Base-by-base conservation (phyloP, 805 yeast genomes). In the Ogataea populi-albae region DNA sequence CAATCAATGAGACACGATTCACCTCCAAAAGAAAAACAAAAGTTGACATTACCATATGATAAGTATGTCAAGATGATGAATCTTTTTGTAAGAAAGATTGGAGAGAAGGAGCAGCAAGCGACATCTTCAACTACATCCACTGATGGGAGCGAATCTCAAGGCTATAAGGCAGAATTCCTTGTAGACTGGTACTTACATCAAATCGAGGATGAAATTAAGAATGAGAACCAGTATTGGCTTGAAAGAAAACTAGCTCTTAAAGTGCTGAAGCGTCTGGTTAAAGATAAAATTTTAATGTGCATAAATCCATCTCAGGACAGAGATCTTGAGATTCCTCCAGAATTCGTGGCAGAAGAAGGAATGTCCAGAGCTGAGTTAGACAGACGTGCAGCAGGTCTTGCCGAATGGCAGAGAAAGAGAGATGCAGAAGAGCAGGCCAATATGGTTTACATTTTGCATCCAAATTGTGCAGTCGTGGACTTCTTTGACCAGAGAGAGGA, bases 41-140 rank as follows among this genome's bases (percentile, higher is more conserved):
- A 73, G 49, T 49, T 54, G 30, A 65, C 79, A 6, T 77, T 93
- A 35, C 71, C 95, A 1, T 87, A 87, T 57, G 97, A 91, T 54
- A 85, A 84, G 58, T 91, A 87, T 59, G 81, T 84, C 19, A 71
- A 79, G 30, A 85, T 89, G 69, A 85, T 86, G 81, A 85, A 86
- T 56, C 60, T 81, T 41, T 67, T 89, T 45, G 88, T 89, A 18
- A 69, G 73, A 34, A 75, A 76, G 49, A 63, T 62, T 31, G 55
- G 55, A 22, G 56, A 54, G 30, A 46, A 46, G 15, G 62, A 57
- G 38, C 39, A 40, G 36, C 28, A 34, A 34, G 26, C 72, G 40
- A 79, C 76, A 40, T 26, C 22, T 17, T 8, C 20, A 12, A 11
- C 25, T 9, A 9, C 30, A 16, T 10, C 11, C 21, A 2, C 69